These are phyloP conservation scores for Daedaleopsis nitida DNA, from an alignment of 768 basidiomycete genomes.

Conservation along the genomic window DNA sequence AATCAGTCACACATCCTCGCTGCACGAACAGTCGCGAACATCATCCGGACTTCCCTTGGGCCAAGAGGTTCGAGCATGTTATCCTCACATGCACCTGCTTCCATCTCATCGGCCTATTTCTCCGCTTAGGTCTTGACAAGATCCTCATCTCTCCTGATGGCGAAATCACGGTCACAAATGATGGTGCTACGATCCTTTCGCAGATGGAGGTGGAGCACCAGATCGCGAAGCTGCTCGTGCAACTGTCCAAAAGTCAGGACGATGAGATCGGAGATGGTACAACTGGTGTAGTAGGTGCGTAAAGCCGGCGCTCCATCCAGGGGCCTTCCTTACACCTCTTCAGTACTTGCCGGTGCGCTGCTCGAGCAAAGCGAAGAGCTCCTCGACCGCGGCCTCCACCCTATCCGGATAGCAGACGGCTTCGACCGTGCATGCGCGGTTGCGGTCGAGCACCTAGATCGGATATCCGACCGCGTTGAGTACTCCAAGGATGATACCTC, in stretches of 20 bases:
- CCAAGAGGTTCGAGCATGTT: slow-evolving; percentile 71
- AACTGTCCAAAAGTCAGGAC: slow-evolving; percentile 96
- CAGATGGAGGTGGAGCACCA: slow-evolving; percentile 99
- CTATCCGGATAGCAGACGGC: slow-evolving; percentile 98
- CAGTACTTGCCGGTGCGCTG: slow-evolving; percentile 96
- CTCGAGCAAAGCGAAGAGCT: slow-evolving; percentile 92
- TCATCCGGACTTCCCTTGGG: slow-evolving; percentile 92
- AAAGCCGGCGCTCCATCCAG: neutral
- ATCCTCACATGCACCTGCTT: neutral
- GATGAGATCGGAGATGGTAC: slow-evolving; percentile 99
- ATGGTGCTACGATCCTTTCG: slow-evolving; percentile 96
- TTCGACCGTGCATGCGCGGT: slow-evolving; percentile 94
- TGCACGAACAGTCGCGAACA: slow-evolving; percentile 90
- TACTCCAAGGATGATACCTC: slow-evolving; percentile 81
- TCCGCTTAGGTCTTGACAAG: slow-evolving; percentile 80
- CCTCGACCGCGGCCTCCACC: slow-evolving; percentile 99
- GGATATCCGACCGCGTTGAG: slow-evolving; percentile 86
- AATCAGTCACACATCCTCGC: slow-evolving; percentile 91
- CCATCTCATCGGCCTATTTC: neutral
- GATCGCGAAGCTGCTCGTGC: slow-evolving; percentile 96
- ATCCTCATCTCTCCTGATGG: slow-evolving; percentile 95
- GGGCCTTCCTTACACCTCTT: neutral
- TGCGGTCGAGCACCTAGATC: slow-evolving; percentile 87
- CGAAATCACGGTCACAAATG: slow-evolving; percentile 99
- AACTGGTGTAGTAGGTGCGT: slow-evolving; percentile 96